Base-by-base conservation (phyloP, 345 rosid genomes). In the Iberis pinnata region DNA sequence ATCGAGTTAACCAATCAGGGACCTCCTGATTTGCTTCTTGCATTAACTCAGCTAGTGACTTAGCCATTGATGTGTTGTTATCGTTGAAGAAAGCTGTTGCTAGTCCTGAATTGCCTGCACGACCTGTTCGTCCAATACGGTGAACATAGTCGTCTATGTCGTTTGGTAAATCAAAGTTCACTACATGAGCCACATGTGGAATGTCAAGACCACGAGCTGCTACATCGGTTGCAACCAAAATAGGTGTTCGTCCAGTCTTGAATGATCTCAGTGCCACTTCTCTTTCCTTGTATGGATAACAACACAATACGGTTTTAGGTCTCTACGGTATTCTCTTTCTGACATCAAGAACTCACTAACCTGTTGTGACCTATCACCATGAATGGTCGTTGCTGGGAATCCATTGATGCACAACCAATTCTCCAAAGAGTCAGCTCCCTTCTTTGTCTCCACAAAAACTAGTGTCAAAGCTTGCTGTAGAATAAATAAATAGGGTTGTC, bases 381-480 rank as follows among this genome's bases (percentile, higher is more conserved):
- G 99, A 63, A 93, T 93, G 24, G 83, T 78, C 12, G 99, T 86
- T 26, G 99, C 95, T 38, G 95, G 95, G 64, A 93, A 93, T 31
- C 90, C 89, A 70, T 88, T 93, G 22, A 71, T 38, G 64, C 77
- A 81, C 68, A 93, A 57, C 99, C 99, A 93, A 61, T 86, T 70
- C 74, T 93, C 99, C 60, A 93, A 75, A 7, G 94, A 71, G 70
- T 93, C 99, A 43, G 99, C 99, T 17, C 95, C 90, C 64, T 80
- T 93, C 81, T 88, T 93, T 22, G 99, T 93, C 83, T 93, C 99
- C 72, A 93, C 99, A 68, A 88, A 93, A 43, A 93, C 99, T 63
- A 93, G 79, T 7, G 99, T 93, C 67, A 93, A 76, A 18, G 97
- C 75, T 80, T 83, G 97, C 98, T 92, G 95, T 61, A 71, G 67